phyloP scores from a whole-genome alignment of 1,139 yeast species.

The Candida sojae region DNA sequence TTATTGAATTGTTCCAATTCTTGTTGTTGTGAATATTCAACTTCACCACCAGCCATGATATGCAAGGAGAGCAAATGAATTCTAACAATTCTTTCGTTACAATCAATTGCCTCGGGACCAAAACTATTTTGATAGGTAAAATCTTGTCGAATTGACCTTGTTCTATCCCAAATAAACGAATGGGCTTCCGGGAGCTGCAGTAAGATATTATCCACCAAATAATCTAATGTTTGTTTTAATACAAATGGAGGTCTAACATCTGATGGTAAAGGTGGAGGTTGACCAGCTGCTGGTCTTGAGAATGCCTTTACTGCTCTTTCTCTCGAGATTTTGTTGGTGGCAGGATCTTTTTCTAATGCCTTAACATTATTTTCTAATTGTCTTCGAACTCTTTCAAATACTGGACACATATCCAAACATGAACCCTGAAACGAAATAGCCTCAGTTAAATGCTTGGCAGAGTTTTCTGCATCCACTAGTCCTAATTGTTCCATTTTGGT shows the following conservation, averaged over 20 bases:
- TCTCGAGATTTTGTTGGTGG: conserved; percentile 62
- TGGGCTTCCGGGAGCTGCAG: conserved; percentile 80
- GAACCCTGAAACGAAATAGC: conserved; percentile 89
- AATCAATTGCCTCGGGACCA: conserved; percentile 92
- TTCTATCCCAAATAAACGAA: conserved; percentile 96
- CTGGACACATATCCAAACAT: conserved; percentile 93
- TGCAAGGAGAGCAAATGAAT: conserved; percentile 84
- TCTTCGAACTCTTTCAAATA: conserved; percentile 87
- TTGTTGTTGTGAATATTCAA: conserved; percentile 89
- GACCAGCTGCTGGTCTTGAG: conserved; percentile 97
- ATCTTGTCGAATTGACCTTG: conserved; percentile 96
- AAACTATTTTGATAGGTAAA: conserved; percentile 93
- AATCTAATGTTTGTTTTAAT: conserved; percentile 63
- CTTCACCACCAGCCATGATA: conserved; percentile 77
- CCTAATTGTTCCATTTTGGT: conserved; percentile 78
- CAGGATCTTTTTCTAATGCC: conserved; percentile 69
- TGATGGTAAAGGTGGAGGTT: conserved; percentile 95
- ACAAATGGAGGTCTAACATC: conserved; percentile 94
- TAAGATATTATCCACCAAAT: conserved; percentile 64
- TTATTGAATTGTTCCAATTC: conserved; percentile 94
- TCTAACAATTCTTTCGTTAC: conserved; percentile 89
- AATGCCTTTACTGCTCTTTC: conserved; percentile 84
- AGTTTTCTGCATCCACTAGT: conserved; percentile 85
- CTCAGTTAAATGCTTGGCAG: conserved; percentile 76
- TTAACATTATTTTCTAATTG: conserved; percentile 87